Evolutionary conservation across 805 yeast species (phyloP).

Genomic region (Barnettozyma salicaria): DNA sequence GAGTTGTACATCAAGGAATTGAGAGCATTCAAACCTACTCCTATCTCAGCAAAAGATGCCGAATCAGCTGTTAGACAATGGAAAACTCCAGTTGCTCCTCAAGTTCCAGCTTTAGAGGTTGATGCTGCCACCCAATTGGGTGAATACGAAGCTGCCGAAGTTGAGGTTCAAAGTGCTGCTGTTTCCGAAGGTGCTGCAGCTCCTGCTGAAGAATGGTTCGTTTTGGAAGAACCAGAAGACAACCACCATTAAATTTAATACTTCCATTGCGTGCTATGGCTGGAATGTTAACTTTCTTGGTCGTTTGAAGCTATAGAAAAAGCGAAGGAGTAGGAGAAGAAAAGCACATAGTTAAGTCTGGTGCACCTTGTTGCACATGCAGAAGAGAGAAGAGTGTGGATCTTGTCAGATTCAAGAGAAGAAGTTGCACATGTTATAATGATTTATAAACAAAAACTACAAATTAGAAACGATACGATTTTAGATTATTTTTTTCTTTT

Average conservation of each 20-base stretch:
- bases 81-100: slow-evolving; percentile 75
- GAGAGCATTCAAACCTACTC: slow-evolving; percentile 82
- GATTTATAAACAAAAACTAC: not conserved
- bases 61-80: slow-evolving; percentile 78
- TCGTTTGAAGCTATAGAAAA: too few relatives aligned
- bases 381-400: not conserved
- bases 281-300: too few relatives aligned
- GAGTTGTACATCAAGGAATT: slow-evolving; percentile 85
- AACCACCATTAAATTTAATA: slow-evolving; percentile 37
- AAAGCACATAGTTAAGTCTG: too few relatives aligned
- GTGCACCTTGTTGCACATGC: too few relatives aligned
- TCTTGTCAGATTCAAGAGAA: not conserved
- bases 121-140: slow-evolving; percentile 59
- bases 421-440: not conserved
- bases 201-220: slow-evolving; percentile 63
- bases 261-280: too few relatives aligned
- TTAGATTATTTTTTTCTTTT: not conserved
- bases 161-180: slow-evolving; percentile 51
- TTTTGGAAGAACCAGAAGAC: slow-evolving; percentile 63
- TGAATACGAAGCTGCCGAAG: slow-evolving; percentile 63
- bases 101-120: slow-evolving; percentile 64
- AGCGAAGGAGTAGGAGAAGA: too few relatives aligned
- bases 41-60: slow-evolving; percentile 66
- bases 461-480: slow-evolving; percentile 4
- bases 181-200: slow-evolving; percentile 39